Conservation (phyloP, 139 green algal genomes). For the Chlamydomonas sphaeroides region DNA sequence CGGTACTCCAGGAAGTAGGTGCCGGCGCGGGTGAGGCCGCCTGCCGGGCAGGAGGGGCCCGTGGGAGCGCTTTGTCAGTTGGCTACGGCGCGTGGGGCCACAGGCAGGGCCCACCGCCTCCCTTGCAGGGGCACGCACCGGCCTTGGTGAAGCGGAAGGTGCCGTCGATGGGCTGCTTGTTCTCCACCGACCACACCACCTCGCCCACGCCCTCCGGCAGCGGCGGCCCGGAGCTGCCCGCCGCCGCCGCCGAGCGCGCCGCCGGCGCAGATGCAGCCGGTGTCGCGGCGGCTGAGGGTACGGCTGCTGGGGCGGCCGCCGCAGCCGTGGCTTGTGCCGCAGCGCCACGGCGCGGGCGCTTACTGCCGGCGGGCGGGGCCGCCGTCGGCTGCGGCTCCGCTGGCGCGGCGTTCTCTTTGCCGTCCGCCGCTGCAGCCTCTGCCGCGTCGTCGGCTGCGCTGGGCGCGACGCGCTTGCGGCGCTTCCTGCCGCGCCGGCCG, state of each 20-base stretch:
- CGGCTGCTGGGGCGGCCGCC: too few species aligned
- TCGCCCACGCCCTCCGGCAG: constrained; percentile 38
- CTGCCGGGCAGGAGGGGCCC: background rate
- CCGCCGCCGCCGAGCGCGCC: background rate
- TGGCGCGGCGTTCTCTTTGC: constrained; percentile 8
- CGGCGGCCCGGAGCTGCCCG: background rate
- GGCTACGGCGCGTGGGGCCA: background rate
- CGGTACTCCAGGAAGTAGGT: constrained; percentile 69
- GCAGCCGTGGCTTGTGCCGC: too few species aligned
- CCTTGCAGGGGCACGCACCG: too few species aligned
- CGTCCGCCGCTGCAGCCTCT: background rate
- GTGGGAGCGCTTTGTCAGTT: too few species aligned
- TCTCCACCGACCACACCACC: constrained; percentile 65
- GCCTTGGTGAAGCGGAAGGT: constrained; percentile 60
- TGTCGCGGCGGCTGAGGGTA: too few species aligned
- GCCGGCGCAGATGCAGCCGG: background rate
- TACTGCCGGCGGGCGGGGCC: background rate
- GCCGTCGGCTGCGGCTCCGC: too few species aligned
- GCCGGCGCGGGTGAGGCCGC: constrained; percentile 49
- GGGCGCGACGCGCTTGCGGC: background rate
- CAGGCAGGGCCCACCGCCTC: too few species aligned
- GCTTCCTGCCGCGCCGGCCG: constrained; percentile 15
- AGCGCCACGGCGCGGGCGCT: background rate
- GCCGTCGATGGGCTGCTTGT: constrained; percentile 64
- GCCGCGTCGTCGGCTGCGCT: background rate